Evolutionary conservation across 75 land plant genomes (phyloP).

Genomic region (Gnetum montanum): DNA sequence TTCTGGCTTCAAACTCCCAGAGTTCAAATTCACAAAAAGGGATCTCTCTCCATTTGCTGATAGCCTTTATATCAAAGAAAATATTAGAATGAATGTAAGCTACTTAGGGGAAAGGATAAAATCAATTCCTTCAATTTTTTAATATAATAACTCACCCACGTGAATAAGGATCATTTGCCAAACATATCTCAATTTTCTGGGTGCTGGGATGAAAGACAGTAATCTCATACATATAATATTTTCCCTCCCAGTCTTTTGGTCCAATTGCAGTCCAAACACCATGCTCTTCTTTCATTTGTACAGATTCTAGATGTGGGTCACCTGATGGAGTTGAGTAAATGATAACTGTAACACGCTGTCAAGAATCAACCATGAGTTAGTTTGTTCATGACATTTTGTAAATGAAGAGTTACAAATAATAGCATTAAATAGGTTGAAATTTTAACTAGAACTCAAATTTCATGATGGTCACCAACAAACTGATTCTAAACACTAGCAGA

Average conservation of each 20-base stretch:
- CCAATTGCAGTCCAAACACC: constrained; percentile 73
- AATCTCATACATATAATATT: constrained; percentile 80
- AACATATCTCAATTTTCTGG: constrained; percentile 48
- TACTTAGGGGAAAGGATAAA: background rate
- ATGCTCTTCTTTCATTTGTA: constrained; percentile 56
- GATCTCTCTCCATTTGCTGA: constrained; percentile 79
- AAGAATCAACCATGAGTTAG: no score
- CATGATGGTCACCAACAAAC: background rate
- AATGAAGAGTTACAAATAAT: background rate
- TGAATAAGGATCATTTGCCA: constrained; percentile 90
- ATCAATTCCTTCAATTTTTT: background rate
- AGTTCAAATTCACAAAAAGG: constrained; percentile 57
- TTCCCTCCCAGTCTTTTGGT: constrained; percentile 75
- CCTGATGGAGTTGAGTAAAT: constrained; percentile 47
- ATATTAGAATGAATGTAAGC: background rate
- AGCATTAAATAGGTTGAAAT: background rate
- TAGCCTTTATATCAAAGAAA: constrained; percentile 34
- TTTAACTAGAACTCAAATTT: background rate
- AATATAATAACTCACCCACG: constrained; percentile 49
- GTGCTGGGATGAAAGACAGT: constrained; percentile 71
- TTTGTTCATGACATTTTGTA: background rate
- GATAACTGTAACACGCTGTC: constrained; percentile 43
- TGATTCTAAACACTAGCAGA: background rate
- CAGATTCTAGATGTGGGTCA: constrained; percentile 37
- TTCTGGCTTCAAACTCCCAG: constrained; percentile 49